phyloP scores from a whole-genome alignment of 345 rosid genomes.

The Salix exigua region DNA sequence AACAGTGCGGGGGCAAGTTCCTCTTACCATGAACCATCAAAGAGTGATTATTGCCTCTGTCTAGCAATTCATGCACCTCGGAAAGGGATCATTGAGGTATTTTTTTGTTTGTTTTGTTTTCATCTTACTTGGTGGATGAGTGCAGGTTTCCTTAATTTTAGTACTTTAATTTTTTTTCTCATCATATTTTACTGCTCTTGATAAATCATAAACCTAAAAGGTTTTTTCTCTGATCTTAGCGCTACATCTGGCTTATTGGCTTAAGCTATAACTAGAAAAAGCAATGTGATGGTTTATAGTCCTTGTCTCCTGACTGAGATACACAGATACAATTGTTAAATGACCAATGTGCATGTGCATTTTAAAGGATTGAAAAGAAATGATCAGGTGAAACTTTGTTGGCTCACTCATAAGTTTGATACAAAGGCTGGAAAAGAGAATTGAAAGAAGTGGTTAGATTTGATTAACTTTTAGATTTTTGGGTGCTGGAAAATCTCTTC shows the following conservation, averaged over 20 bases:
- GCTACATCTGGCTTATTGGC: background rate
- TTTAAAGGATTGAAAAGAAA: background rate
- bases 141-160: background rate
- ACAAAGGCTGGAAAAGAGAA: background rate
- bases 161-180: background rate
- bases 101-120: background rate
- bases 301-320: background rate
- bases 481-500: background rate
- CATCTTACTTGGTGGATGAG: background rate
- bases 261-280: background rate
- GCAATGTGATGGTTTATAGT: background rate
- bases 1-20: constrained; percentile 47
- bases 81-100: constrained; percentile 90
- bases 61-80: constrained; percentile 96
- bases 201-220: background rate
- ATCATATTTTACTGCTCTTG: background rate
- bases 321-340: background rate
- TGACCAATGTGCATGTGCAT: background rate
- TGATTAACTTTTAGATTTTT: background rate
- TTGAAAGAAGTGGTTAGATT: background rate
- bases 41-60: constrained; percentile 89
- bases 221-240: background rate
- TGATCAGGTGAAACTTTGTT: background rate
- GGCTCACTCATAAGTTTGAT: background rate
- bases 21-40: constrained; percentile 45